A percentile compares a stretch with the other conserved stretches of the same genome.
phyloP scores from a whole-genome alignment of 257 asterid genomes.

The Solanum piurae region DNA sequence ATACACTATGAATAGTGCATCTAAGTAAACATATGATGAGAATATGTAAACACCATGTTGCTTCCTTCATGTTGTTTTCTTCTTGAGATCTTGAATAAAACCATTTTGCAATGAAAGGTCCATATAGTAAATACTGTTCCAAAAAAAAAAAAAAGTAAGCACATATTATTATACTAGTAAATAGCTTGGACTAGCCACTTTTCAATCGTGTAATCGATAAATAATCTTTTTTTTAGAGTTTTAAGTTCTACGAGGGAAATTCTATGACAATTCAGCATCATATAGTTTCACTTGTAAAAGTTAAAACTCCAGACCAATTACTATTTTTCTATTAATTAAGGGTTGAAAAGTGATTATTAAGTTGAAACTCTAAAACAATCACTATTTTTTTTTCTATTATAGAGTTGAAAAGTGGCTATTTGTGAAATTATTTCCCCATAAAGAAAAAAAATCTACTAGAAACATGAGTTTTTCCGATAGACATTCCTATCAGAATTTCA shows the following conservation, averaged over 20 bases:
- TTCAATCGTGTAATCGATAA: not conserved
- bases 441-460: not conserved
- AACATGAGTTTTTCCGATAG: not conserved
- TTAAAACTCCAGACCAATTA: not conserved
- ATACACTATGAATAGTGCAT: slow-evolving; percentile 22
- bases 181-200: not conserved
- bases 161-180: not conserved
- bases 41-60: slow-evolving; percentile 48
- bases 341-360: not conserved
- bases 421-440: too few relatives aligned
- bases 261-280: not conserved
- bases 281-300: not conserved
- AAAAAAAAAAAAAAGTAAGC: not conserved
- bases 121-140: slow-evolving; percentile 49
- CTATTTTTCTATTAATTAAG: not conserved
- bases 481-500: not conserved
- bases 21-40: slow-evolving; percentile 48
- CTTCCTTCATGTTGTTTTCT: slow-evolving; percentile 18
- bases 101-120: slow-evolving; percentile 47
- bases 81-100: slow-evolving; percentile 38
- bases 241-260: not conserved
- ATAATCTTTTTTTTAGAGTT: not conserved
- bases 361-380: not conserved
- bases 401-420: not conserved
- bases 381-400: not conserved